Evolutionary conservation across 2,329 filamentous ascomycete species (phyloP).

Genomic region (Rhynchosporium graminicola): DNA sequence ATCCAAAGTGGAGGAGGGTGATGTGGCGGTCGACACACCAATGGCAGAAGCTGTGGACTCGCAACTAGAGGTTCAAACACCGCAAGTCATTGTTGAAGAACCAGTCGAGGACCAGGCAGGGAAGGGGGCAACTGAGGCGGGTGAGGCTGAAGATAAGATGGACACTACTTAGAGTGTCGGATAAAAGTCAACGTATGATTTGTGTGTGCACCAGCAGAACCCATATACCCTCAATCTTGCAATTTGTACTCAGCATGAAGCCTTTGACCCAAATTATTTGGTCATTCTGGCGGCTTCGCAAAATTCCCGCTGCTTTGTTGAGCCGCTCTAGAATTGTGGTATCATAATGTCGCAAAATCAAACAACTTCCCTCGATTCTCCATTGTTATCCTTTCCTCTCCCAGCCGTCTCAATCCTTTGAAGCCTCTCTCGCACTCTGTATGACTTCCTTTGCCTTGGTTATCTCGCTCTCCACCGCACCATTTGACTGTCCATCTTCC

Average conservation of each 20-base stretch:
- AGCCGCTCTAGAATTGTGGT: constrained; percentile 14
- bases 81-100: constrained; percentile 52
- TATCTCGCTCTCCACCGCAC: constrained; percentile 50
- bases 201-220: constrained; percentile 37
- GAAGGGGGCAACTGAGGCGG: constrained; percentile 38
- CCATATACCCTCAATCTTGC: constrained; percentile 33
- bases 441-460: constrained; percentile 51
- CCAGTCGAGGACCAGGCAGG: constrained; percentile 38
- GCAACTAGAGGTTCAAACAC: constrained; percentile 42
- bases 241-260: constrained; percentile 16
- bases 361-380: constrained; percentile 10
- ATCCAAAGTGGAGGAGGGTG: constrained; percentile 43
- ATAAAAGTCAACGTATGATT: constrained; percentile 22
- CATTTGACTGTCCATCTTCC: constrained; percentile 58
- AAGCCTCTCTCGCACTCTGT: constrained; percentile 47
- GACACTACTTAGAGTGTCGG: constrained; percentile 52
- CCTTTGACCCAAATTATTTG: neutral
- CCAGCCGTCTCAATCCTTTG: constrained; percentile 7
- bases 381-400: neutral
- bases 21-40: constrained; percentile 35
- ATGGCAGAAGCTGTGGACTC: constrained; percentile 33
- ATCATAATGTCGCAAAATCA: constrained; percentile 19
- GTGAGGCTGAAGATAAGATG: constrained; percentile 59
- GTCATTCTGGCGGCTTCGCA: neutral
- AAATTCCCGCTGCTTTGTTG: neutral